phyloP scores from a whole-genome alignment of 371 early-diverging fungal genomes.

The Mucor indicus region DNA sequence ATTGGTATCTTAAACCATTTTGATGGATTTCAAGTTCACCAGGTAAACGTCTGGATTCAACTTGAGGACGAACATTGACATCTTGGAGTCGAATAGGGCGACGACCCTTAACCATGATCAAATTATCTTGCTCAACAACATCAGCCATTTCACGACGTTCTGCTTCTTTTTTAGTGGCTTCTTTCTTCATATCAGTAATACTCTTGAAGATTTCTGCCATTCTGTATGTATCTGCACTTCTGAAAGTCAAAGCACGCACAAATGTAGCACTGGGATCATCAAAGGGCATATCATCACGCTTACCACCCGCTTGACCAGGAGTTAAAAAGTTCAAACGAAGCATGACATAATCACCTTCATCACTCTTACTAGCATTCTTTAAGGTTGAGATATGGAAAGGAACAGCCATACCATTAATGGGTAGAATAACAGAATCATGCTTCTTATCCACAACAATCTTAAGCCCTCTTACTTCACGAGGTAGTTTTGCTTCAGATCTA shows the following conservation, averaged over 20 bases:
- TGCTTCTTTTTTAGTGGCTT: constrained; percentile 84
- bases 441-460: constrained; percentile 92
- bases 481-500: constrained; percentile 83
- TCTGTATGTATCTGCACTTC: constrained; percentile 80
- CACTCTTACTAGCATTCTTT: constrained; percentile 94
- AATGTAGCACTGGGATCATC: constrained; percentile 90
- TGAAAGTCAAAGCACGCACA: constrained; percentile 88
- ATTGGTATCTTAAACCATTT: constrained; percentile 92
- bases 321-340: constrained; percentile 97
- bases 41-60: constrained; percentile 84
- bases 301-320: constrained; percentile 90
- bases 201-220: constrained; percentile 83
- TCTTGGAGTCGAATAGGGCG: constrained; percentile 82
- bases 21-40: constrained; percentile 94
- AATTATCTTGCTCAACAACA: constrained; percentile 91
- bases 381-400: constrained; percentile 99
- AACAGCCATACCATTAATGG: constrained; percentile 96
- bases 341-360: constrained; percentile 93
- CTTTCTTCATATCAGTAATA: constrained; percentile 89
- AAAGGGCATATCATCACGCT: constrained; percentile 87
- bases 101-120: constrained; percentile 78
- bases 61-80: constrained; percentile 83
- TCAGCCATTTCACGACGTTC: constrained; percentile 95
- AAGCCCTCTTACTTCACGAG: constrained; percentile 68
- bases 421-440: constrained; percentile 89